A percentile compares a stretch with the other conserved stretches of the same genome.
Evolutionary conservation across 163 green algal genomes (phyloP).

Genomic region (Coccomyxa subellipsoidea): DNA sequence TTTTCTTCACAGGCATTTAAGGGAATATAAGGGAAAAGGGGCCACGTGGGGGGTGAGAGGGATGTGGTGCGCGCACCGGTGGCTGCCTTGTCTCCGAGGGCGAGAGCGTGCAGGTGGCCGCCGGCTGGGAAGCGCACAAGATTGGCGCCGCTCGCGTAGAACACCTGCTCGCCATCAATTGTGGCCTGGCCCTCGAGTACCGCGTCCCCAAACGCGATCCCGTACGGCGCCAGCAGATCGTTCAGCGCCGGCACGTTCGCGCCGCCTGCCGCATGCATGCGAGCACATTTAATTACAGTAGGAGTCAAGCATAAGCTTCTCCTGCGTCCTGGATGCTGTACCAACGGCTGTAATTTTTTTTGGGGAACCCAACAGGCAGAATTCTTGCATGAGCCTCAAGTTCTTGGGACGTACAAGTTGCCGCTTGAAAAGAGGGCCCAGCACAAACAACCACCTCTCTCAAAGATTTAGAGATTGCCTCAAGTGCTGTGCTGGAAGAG

Average conservation of each 20-base stretch:
- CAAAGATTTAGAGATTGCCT: no score
- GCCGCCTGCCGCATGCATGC: conserved; percentile 57
- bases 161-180: conserved; percentile 32
- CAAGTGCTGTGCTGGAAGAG: no score
- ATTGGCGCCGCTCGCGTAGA: conserved; percentile 54
- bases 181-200: conserved; percentile 62
- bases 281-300: neutral
- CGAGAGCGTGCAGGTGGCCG: conserved; percentile 30
- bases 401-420: no score
- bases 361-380: no score
- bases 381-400: no score
- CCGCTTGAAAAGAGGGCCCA: no score
- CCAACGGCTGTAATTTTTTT: no score
- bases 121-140: conserved; percentile 47
- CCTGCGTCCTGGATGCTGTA: no score
- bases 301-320: neutral
- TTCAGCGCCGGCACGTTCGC: conserved; percentile 96
- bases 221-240: conserved; percentile 83
- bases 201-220: conserved; percentile 73
- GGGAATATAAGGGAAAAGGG: neutral
- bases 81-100: conserved; percentile 22
- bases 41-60: no score
- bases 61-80: conserved; percentile 16
- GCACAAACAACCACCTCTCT: no score
- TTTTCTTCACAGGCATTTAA: no score